Conservation (phyloP, 805 yeast genomes). For the Pichia manshurica region DNA sequence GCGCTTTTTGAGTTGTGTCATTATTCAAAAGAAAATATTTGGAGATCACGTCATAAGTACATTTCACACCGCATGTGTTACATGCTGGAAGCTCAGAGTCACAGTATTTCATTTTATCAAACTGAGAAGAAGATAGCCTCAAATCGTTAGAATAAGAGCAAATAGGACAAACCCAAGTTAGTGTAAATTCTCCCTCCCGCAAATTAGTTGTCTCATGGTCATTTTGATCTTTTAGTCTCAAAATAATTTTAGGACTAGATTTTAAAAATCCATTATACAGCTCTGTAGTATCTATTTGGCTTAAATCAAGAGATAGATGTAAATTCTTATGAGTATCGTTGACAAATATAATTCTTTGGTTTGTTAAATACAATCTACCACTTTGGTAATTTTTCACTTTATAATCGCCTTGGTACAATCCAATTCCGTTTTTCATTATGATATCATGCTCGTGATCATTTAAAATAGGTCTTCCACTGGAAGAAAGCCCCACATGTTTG, state of each 20-base stretch:
- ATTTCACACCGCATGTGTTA: slow-evolving; percentile 56
- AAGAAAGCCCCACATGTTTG: slow-evolving; percentile 20
- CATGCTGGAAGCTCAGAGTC: slow-evolving; percentile 39
- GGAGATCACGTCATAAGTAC: slow-evolving; percentile 24
- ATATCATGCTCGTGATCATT: slow-evolving; percentile 42
- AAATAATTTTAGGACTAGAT: slow-evolving; percentile 70
- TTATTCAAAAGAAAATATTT: slow-evolving; percentile 6
- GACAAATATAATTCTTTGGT: slow-evolving; percentile 65
- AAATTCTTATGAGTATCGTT: slow-evolving; percentile 23
- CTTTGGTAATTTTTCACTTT: slow-evolving; percentile 59
- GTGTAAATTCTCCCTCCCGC: background rate
- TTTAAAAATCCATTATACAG: slow-evolving; percentile 54
- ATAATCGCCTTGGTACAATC: slow-evolving; percentile 71
- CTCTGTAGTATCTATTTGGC: slow-evolving; percentile 19
- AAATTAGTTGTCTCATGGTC: background rate
- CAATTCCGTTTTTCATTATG: slow-evolving; percentile 50
- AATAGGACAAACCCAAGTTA: slow-evolving; percentile 81
- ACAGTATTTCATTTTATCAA: slow-evolving; percentile 10
- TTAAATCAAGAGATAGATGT: slow-evolving; percentile 16
- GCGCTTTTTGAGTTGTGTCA: background rate
- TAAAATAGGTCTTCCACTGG: slow-evolving; percentile 30
- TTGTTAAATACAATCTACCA: slow-evolving; percentile 77
- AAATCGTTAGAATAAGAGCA: slow-evolving; percentile 65
- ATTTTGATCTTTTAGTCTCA: slow-evolving; percentile 17
- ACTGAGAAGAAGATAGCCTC: slow-evolving; percentile 18